Conservation (phyloP, 2,329 filamentous ascomycete genomes). For the Ophiostoma ips region DNA sequence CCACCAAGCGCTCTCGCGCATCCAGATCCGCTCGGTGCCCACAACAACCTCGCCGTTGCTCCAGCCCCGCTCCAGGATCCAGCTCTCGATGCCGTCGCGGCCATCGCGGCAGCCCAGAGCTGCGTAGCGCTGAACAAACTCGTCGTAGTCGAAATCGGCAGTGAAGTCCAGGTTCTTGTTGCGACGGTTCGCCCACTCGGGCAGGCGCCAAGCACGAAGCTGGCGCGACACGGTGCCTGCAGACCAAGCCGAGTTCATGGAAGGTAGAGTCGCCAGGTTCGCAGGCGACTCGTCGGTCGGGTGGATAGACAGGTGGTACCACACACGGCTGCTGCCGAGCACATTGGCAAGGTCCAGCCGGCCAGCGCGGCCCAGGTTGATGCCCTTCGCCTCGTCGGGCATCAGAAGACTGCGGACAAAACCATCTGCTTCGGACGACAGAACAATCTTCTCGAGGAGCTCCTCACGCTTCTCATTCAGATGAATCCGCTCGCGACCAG, state of each 20-base stretch:
- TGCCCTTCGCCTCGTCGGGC: slow-evolving; percentile 62
- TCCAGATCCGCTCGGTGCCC: slow-evolving; percentile 86
- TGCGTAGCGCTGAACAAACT: slow-evolving; percentile 74
- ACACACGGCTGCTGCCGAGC: slow-evolving; percentile 73
- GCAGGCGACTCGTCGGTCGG: slow-evolving; percentile 77
- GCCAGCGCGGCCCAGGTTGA: slow-evolving; percentile 62
- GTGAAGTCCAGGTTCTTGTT: slow-evolving; percentile 91
- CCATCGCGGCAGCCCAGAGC: slow-evolving; percentile 79
- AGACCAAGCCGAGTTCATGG: slow-evolving; percentile 77
- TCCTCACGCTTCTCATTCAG: slow-evolving; percentile 70
- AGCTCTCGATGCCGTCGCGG: slow-evolving; percentile 82
- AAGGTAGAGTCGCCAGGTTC: slow-evolving; percentile 55
- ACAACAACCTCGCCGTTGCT: slow-evolving; percentile 93
- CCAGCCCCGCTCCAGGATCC: slow-evolving; percentile 91
- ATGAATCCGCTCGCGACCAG: slow-evolving; percentile 59
- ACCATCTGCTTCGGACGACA: slow-evolving; percentile 67
- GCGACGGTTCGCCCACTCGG: slow-evolving; percentile 91
- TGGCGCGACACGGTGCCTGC: slow-evolving; percentile 86
- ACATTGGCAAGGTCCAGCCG: slow-evolving; percentile 65
- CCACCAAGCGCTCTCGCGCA: slow-evolving; percentile 91
- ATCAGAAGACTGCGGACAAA: slow-evolving; percentile 75
- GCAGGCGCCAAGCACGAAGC: slow-evolving; percentile 80
- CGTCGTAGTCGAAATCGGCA: slow-evolving; percentile 86
- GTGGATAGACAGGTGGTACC: slow-evolving; percentile 88
- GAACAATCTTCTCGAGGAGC: slow-evolving; percentile 72